Evolutionary conservation across 768 basidiomycete species (phyloP).

Genomic region (Terana coerulea): DNA sequence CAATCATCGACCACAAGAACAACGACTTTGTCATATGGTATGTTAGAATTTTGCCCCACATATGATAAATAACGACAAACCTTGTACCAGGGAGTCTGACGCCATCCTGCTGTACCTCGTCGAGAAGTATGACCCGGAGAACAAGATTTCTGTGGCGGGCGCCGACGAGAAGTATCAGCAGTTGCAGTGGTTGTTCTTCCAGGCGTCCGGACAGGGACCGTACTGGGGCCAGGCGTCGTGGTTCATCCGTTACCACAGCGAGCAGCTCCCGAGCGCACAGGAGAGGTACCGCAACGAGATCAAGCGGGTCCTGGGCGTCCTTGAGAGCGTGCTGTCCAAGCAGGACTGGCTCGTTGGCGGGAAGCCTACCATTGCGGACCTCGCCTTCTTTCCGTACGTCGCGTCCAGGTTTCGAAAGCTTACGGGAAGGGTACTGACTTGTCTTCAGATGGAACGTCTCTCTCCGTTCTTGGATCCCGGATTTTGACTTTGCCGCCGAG

Average conservation of each 20-base stretch:
- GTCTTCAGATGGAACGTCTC: background rate
- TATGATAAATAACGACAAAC: background rate
- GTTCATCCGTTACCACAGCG: constrained; percentile 14
- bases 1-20: constrained; percentile 31
- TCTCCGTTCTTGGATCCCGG: background rate
- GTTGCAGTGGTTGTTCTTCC: constrained; percentile 38
- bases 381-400: constrained; percentile 9
- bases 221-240: constrained; percentile 12
- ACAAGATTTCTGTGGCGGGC: constrained; percentile 19
- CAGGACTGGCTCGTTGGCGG: constrained; percentile 14
- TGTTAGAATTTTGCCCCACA: background rate
- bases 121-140: constrained; percentile 36
- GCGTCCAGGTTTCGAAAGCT: background rate
- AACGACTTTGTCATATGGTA: constrained; percentile 29
- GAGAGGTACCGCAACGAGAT: constrained; percentile 20
- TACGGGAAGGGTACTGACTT: background rate
- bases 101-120: constrained; percentile 37
- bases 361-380: constrained; percentile 14
- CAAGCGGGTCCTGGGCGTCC: constrained; percentile 16
- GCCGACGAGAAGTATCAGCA: background rate
- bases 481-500: background rate
- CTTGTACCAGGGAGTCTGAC: constrained; percentile 19
- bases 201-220: constrained; percentile 16
- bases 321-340: constrained; percentile 16
- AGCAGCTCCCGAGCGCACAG: constrained; percentile 11